phyloP scores from a whole-genome alignment of 305 asterid species.

The Solanum hybrid region DNA sequence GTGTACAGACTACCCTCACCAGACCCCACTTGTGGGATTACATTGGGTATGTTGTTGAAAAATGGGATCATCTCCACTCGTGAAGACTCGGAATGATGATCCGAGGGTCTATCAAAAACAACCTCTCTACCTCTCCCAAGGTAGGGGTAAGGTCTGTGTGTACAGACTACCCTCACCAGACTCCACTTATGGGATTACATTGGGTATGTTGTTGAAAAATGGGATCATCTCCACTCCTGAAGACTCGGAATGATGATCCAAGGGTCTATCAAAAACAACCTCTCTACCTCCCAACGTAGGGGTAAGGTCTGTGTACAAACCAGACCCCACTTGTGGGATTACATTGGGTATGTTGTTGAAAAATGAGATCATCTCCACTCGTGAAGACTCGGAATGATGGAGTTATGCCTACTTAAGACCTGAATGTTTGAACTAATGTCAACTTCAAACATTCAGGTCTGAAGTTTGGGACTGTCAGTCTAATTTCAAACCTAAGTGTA shows the following conservation, averaged over 20 bases:
- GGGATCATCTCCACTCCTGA: too few species aligned
- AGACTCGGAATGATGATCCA: too few species aligned
- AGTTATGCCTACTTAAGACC: neutral
- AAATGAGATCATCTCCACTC: neutral
- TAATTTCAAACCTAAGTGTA: neutral
- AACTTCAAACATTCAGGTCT: neutral
- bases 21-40: neutral
- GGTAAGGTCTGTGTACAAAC: too few species aligned
- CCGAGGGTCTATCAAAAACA: too few species aligned
- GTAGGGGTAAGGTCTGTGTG: too few species aligned
- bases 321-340: neutral
- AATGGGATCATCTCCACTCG: neutral
- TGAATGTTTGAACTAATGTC: neutral
- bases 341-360: neutral
- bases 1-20: neutral
- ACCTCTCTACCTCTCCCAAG: too few species aligned
- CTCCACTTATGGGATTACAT: too few species aligned
- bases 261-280: too few species aligned
- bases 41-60: neutral
- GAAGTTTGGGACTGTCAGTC: neutral
- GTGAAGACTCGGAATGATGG: neutral
- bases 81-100: neutral
- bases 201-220: too few species aligned
- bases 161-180: too few species aligned
- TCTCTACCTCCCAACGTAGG: too few species aligned